Conservation (phyloP, 2,329 filamentous ascomycete species). For the Diaporthe velutina region DNA sequence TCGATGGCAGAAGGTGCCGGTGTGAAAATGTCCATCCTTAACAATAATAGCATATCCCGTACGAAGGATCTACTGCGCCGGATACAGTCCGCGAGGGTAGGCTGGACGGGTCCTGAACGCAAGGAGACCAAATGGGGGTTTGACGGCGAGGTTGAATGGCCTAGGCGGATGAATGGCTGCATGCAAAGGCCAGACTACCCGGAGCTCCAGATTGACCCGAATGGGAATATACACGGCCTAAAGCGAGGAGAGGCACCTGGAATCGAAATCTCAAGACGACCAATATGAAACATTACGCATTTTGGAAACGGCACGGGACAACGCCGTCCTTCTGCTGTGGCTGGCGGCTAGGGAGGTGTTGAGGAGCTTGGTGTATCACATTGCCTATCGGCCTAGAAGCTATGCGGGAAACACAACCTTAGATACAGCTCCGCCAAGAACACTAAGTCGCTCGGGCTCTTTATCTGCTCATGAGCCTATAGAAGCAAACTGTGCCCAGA, state of each 20-base stretch:
- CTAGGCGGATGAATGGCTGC: conserved; percentile 23
- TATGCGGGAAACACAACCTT: background rate
- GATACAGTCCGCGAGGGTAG: conserved; percentile 7
- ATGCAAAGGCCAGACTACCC: conserved; percentile 30
- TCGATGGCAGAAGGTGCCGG: background rate
- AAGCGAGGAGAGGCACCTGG: background rate
- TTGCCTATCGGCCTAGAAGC: background rate
- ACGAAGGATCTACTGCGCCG: conserved; percentile 2
- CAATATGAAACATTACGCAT: background rate
- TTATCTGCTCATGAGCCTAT: conserved; percentile 6
- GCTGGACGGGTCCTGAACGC: conserved; percentile 19
- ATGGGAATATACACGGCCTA: background rate
- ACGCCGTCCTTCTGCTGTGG: background rate
- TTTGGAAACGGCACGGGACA: background rate
- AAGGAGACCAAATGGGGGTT: conserved; percentile 19
- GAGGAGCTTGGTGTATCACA: conserved; percentile 2
- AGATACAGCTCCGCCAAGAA: background rate
- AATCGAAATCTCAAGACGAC: background rate
- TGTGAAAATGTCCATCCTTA: conserved; percentile 12
- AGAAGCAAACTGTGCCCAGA: background rate
- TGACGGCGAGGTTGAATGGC: conserved; percentile 22
- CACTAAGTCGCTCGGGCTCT: background rate
- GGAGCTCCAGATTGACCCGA: conserved; percentile 25
- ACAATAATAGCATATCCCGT: conserved; percentile 21
- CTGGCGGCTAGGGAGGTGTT: background rate